Base-by-base conservation (phyloP, 1,284 basidiomycete species). In the Ganoderma boninense region DNA sequence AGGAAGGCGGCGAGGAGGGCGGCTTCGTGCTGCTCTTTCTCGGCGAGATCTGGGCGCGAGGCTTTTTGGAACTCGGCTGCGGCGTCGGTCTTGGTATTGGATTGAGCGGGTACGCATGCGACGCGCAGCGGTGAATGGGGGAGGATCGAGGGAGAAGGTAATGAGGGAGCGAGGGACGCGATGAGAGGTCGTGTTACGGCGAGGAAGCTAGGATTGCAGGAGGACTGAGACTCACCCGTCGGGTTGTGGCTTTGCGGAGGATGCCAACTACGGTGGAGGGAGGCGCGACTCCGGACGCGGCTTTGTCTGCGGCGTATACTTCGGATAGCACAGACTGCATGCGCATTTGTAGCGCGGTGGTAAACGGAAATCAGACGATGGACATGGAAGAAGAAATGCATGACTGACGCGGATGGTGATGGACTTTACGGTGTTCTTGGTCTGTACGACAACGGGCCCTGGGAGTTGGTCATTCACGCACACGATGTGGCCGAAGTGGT, bases 261-360 rank as follows among this genome's bases (percentile, higher is more conserved):
- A 93, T 85, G 64, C 81, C 77, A 32, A 80, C 69, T 54, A 92
- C 85, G 46, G 82, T 80, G 6, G 87, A 82, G 14, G 87, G 80
- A 26, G 85, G 71, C 13, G 87, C 76, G 49, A 67, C 69, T 13
- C 84, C 80, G 43, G 81, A 78, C 63, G 82, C 81, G 26, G 79
- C 78, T 79, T 94, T 94, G 81, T 93, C 92, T 46, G 87, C 84
- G 23, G 87, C 83, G 74, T 93, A 89, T 2, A 94, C 84, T 71
- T 94, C 92, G 8, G 92, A 85, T 13, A 93, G 83, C 44, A 92
- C 85, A 23, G 90, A 90, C 91, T 93, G 69, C 20, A 26, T 16
- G 20, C 4, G 29, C 29, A 32, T 32, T 32, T 4, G 4, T 2
- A 32, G 29, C 29, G 29, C 29, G 29, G 29, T 32, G 29, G 29